Base-by-base conservation (phyloP, 208 protist species). In the Angomonas desouzai region DNA sequence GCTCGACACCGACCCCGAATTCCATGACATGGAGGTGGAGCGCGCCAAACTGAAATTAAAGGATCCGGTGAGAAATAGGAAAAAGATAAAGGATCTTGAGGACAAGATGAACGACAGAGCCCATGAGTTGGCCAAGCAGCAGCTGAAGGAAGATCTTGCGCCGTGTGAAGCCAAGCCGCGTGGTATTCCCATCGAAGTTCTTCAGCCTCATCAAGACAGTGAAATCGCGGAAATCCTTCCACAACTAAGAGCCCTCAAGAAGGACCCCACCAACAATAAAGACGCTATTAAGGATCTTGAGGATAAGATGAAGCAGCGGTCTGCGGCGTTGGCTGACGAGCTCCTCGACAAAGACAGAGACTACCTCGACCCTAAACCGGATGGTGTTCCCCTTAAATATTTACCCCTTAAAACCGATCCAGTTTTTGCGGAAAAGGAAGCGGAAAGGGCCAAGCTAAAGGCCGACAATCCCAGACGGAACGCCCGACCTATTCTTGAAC, bases 101-200 rank as follows among this genome's bases (percentile, higher is more conserved):
- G 68, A 86, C 20, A 45, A 58, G 34, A 87, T 94, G 83, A 91
- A 94, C 76, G 87, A 83, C 64, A 72, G 85, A 10, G 76, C 82
- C 23, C 79, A 88, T 56, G 80, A 91, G 58, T 51, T 94, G 57
- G 88, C 88, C 43, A 72, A 85, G 58, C 71, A 64, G 25, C 47
- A 79, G 30, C 66, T 70, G 16, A 70, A 74, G 51, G 74, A 79
- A 47, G 80, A 92, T 43, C 69, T 92, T 7, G 68, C 77, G 16
- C 61, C 70, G 20, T 78, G 75, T 64, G 83, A 88, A 62, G 59
- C 75, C 11, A 73, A 62, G 7, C 87, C 87, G 6, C 76, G 90
- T 58, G 87, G 87, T 34, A 87, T 91, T 45, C 83, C 87, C 13
- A 36, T 93, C 30, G 69, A 62, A 20, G 70, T 87, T 57, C 70